phyloP scores from a whole-genome alignment of 1,284 basidiomycete genomes.

The Moniliophthora roreri region DNA sequence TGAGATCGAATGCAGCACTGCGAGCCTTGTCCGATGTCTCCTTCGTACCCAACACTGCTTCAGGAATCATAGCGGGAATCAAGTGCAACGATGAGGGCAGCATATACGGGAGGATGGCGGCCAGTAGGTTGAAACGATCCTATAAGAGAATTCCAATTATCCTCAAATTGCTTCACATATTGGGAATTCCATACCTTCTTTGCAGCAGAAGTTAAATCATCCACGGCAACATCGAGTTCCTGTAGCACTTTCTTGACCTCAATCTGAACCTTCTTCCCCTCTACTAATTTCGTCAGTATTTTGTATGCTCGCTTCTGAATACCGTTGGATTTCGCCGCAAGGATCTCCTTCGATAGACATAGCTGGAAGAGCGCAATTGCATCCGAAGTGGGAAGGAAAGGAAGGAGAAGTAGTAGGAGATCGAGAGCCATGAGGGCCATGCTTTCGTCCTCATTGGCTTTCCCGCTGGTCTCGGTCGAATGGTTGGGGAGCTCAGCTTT shows the following conservation, averaged over 20 bases:
- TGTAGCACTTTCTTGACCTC: conserved; percentile 62
- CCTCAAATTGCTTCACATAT: not conserved
- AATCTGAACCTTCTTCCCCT: conserved; percentile 55
- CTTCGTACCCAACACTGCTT: conserved; percentile 97
- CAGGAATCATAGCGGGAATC: conserved; percentile 88
- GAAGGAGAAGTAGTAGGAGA: conserved; percentile 84
- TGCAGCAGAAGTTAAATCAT: conserved; percentile 78
- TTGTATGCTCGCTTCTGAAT: conserved; percentile 97
- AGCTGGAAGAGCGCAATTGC: conserved; percentile 64
- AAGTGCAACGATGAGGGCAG: conserved; percentile 78
- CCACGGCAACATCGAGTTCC: conserved; percentile 61
- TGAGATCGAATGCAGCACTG: conserved; percentile 86
- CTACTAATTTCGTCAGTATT: conserved; percentile 74
- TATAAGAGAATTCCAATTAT: conserved; percentile 26
- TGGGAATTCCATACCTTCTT: conserved; percentile 65
- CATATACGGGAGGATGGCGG: conserved; percentile 71
- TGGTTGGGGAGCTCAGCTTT: conserved; percentile 61
- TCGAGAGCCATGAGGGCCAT: conserved; percentile 86
- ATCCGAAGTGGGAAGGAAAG: conserved; percentile 67
- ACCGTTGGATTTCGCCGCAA: conserved; percentile 77
- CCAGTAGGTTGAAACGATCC: conserved; percentile 84
- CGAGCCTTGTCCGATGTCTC: conserved; percentile 95
- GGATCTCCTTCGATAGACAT: conserved; percentile 57
- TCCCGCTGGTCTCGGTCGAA: conserved; percentile 30
- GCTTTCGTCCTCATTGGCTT: conserved; percentile 43